Evolutionary conservation across 768 basidiomycete genomes (phyloP).

Genomic region (Kwoniella europaea): DNA sequence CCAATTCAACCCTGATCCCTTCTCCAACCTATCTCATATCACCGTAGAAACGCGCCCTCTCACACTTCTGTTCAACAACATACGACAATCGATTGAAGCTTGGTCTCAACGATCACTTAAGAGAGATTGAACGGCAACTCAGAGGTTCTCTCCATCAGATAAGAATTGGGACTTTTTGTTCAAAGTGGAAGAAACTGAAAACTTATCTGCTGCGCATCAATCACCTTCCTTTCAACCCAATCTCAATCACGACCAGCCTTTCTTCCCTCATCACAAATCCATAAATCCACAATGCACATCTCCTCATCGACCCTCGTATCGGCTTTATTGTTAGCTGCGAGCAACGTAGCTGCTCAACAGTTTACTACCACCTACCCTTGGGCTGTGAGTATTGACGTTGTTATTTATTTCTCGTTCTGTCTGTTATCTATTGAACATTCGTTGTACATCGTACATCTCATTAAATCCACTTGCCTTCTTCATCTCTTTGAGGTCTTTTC

Average conservation of each 20-base stretch:
- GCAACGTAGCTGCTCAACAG: slow-evolving; percentile 4
- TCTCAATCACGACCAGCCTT: not conserved
- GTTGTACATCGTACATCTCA: not conserved
- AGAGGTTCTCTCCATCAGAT: too few species aligned
- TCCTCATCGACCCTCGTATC: slow-evolving; percentile 10
- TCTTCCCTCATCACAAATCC: not conserved
- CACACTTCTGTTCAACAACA: not conserved
- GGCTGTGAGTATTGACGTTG: slow-evolving; percentile 30
- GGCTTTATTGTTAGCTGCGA: slow-evolving; percentile 12
- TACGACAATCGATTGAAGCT: too few species aligned
- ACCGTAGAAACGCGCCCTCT: not conserved
- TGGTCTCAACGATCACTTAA: too few species aligned
- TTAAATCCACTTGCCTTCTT: not conserved
- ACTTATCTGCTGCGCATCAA: not conserved
- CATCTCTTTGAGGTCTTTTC: not conserved
- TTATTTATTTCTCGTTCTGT: too few species aligned
- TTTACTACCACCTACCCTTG: slow-evolving; percentile 36
- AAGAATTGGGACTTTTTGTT: too few species aligned
- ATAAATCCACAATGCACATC: slow-evolving; percentile 6
- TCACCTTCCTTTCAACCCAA: slow-evolving; percentile 5
- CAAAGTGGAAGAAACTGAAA: too few species aligned
- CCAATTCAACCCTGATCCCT: not conserved
- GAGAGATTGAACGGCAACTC: too few species aligned
- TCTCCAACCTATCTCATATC: not conserved
- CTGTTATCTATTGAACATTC: too few species aligned